Percentiles rank a stretch among this genome's conserved stretches.
phyloP scores from a whole-genome alignment of 768 basidiomycete genomes.

The Coprinopsis cinerea region DNA sequence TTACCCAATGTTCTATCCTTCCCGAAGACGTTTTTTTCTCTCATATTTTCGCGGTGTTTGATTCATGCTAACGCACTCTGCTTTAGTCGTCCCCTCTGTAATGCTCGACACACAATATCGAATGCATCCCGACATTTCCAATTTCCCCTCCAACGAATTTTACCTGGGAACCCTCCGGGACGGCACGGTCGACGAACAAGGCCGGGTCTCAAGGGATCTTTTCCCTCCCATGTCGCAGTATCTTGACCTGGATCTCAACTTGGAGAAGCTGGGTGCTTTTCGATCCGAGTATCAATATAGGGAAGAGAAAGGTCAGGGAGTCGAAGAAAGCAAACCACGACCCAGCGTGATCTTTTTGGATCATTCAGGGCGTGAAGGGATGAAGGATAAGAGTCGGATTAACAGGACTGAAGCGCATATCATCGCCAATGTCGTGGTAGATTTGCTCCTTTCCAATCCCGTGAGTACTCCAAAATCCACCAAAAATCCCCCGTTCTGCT shows the following conservation, averaged over 20 bases:
- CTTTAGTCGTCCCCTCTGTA: conserved; percentile 77
- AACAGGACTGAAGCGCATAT: conserved; percentile 77
- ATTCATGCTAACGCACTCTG: conserved; percentile 1
- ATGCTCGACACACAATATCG: conserved; percentile 95
- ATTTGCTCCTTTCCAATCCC: conserved; percentile 69
- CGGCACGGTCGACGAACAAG: conserved; percentile 59
- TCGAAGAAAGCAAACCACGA: conserved; percentile 24
- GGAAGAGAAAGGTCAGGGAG: conserved; percentile 13
- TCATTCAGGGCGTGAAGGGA: conserved; percentile 64
- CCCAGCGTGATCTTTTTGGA: conserved; percentile 78
- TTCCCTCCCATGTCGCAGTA: conserved; percentile 42
- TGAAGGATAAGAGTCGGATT: conserved; percentile 64
- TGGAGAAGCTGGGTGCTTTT: background rate
- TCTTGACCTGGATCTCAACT: background rate
- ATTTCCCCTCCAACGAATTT: conserved; percentile 81
- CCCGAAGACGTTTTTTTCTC: background rate
- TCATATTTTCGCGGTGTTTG: background rate
- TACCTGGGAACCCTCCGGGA: conserved; percentile 67
- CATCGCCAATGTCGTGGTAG: conserved; percentile 75
- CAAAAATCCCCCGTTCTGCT: conserved; percentile 1
- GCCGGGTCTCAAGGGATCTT: conserved; percentile 45
- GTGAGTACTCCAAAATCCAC: conserved; percentile 40
- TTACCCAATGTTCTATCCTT: background rate
- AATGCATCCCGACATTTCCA: conserved; percentile 89
- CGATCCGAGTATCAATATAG: background rate